Percentiles rank a stretch among this genome's conserved stretches.
Evolutionary conservation across 192 early-diverging fungal species (phyloP).

Genomic region (Linnemannia schmuckeri): DNA sequence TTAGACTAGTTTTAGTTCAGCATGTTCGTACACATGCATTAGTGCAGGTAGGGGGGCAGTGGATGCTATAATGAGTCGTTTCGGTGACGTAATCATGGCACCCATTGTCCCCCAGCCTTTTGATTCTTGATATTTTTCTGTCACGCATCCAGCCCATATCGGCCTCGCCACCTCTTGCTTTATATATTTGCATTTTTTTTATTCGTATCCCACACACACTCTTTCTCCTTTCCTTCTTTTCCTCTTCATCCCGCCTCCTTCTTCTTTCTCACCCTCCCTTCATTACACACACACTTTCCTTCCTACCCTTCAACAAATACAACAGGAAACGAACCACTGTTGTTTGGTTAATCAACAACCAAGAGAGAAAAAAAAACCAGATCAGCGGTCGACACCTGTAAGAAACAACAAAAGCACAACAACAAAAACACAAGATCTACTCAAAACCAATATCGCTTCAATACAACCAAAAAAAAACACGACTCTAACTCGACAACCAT

Average conservation of each 20-base stretch:
- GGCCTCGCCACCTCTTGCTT: neutral
- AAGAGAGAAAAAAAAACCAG: neutral
- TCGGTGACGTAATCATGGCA: neutral
- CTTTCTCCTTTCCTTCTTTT: neutral
- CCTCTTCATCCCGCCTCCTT: neutral
- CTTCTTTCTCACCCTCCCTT: neutral
- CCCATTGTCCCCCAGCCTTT: neutral
- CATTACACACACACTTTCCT: neutral
- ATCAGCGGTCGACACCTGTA: neutral
- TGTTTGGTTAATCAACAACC: neutral
- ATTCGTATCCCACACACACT: neutral
- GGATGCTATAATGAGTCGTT: neutral
- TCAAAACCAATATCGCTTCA: neutral
- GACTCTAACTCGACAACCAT: neutral
- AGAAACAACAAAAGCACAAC: neutral
- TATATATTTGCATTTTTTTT: neutral
- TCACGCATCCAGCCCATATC: neutral
- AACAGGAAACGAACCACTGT: constrained; percentile 6
- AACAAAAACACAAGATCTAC: neutral
- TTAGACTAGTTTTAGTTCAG: neutral
- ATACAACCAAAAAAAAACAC: neutral
- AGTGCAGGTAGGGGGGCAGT: neutral
- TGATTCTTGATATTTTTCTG: too few species aligned
- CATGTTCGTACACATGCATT: neutral
- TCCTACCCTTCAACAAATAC: neutral